Percentiles rank a stretch among this genome's conserved stretches.
phyloP scores from a whole-genome alignment of 768 basidiomycete genomes.

The Xerocomus brunneocitrinus region DNA sequence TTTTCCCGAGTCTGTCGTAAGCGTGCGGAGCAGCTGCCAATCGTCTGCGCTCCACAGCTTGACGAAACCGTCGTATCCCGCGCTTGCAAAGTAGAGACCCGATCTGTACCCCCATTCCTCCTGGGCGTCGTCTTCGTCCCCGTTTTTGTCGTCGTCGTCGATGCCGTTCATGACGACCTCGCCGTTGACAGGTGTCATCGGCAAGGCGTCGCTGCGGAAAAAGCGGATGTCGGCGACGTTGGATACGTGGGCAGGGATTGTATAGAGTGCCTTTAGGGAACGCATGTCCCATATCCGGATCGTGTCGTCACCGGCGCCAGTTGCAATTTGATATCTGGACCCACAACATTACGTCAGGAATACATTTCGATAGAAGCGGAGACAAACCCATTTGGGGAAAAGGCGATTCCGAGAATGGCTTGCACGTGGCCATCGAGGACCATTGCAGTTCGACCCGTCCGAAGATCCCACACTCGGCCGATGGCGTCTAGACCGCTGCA shows the following conservation, averaged over 20 bases:
- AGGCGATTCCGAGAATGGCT: conserved; percentile 84
- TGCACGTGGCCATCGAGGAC: conserved; percentile 96
- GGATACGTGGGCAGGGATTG: conserved; percentile 92
- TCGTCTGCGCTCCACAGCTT: conserved; percentile 98
- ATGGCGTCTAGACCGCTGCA: conserved; percentile 91
- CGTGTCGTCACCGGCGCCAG: conserved; percentile 95
- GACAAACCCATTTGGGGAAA: conserved; percentile 92
- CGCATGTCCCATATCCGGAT: conserved; percentile 99
- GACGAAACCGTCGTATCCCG: conserved; percentile 93
- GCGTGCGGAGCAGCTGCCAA: conserved; percentile 85
- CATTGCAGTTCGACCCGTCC: conserved; percentile 95
- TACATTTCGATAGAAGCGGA: neutral
- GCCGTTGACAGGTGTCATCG: conserved; percentile 37
- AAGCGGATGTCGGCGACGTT: conserved; percentile 95
- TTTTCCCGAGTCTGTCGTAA: conserved; percentile 95
- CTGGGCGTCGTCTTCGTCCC: conserved; percentile 23
- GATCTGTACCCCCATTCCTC: conserved; percentile 80
- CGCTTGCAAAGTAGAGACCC: conserved; percentile 88
- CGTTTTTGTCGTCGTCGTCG: conserved; percentile 33
- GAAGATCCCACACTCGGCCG: conserved; percentile 94
- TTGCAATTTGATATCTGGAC: conserved; percentile 90
- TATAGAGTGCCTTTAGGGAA: conserved; percentile 86
- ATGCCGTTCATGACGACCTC: conserved; percentile 50
- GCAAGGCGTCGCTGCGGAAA: conserved; percentile 63
- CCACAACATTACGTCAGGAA: conserved; percentile 9